Evolutionary conservation across 2,329 filamentous ascomycete species (phyloP).

Genomic region (Knoxdaviesia proteae): DNA sequence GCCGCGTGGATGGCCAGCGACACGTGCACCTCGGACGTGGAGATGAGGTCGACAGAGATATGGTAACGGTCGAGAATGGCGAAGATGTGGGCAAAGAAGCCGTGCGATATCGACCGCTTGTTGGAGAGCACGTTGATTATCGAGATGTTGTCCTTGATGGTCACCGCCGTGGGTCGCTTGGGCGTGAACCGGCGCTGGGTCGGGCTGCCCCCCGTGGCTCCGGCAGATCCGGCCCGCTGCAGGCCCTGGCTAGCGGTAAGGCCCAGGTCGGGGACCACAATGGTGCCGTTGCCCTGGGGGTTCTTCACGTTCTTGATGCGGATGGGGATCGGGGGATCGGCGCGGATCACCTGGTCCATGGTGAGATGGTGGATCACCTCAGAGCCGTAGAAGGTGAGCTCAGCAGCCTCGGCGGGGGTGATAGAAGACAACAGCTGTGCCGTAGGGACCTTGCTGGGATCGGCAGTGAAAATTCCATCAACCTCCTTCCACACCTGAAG

Average conservation of each 20-base stretch:
- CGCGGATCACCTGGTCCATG: slow-evolving; percentile 88
- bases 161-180: slow-evolving; percentile 71
- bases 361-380: slow-evolving; percentile 98
- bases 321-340: slow-evolving; percentile 58
- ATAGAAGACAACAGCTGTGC: slow-evolving; percentile 76
- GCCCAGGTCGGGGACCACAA: slow-evolving; percentile 57
- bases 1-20: slow-evolving; percentile 90
- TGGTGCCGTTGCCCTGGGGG: slow-evolving; percentile 55
- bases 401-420: slow-evolving; percentile 84
- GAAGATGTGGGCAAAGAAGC: slow-evolving; percentile 89
- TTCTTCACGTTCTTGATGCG: slow-evolving; percentile 89
- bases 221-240: neutral
- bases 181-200: slow-evolving; percentile 21
- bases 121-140: slow-evolving; percentile 98
- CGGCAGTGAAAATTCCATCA: slow-evolving; percentile 73
- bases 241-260: slow-evolving; percentile 29
- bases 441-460: slow-evolving; percentile 80
- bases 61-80: slow-evolving; percentile 70
- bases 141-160: slow-evolving; percentile 90
- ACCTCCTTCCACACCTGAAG: slow-evolving; percentile 99
- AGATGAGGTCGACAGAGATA: slow-evolving; percentile 88
- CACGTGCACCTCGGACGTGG: slow-evolving; percentile 88
- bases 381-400: slow-evolving; percentile 83
- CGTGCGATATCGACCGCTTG: slow-evolving; percentile 86
- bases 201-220: neutral